Conservation (phyloP, 805 yeast genomes). For the Jamesozyma rosinii region DNA sequence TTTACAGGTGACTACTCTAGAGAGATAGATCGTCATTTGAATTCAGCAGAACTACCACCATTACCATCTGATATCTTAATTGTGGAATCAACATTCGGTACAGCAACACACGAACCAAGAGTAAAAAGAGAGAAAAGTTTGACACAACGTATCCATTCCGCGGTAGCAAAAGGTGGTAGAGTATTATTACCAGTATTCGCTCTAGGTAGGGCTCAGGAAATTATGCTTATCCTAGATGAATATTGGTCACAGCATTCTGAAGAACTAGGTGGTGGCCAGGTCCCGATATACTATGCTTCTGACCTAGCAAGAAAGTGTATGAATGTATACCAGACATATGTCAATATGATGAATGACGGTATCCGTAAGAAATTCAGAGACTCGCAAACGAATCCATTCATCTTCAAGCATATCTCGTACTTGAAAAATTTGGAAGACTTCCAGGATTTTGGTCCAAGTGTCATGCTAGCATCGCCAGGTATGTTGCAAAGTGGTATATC, state of each 20-base stretch:
- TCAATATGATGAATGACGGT: slow-evolving; percentile 93
- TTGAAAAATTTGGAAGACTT: slow-evolving; percentile 72
- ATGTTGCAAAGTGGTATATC: slow-evolving; percentile 96
- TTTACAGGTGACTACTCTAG: slow-evolving; percentile 97
- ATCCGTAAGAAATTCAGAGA: slow-evolving; percentile 69
- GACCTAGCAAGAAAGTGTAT: slow-evolving; percentile 89
- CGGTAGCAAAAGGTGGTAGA: slow-evolving; percentile 81
- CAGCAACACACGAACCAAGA: slow-evolving; percentile 92
- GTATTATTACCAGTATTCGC: slow-evolving; percentile 92
- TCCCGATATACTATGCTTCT: slow-evolving; percentile 85
- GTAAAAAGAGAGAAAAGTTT: slow-evolving; percentile 73
- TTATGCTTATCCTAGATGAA: slow-evolving; percentile 81
- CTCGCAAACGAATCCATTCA: slow-evolving; percentile 80
- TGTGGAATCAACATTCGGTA: slow-evolving; percentile 94
- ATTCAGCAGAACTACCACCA: slow-evolving; percentile 90
- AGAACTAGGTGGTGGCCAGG: slow-evolving; percentile 48
- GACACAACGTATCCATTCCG: slow-evolving; percentile 73
- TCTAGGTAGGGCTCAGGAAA: slow-evolving; percentile 92
- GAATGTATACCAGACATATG: slow-evolving; percentile 94
- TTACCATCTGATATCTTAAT: slow-evolving; percentile 78
- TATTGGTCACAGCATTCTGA: slow-evolving; percentile 86
- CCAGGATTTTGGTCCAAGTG: slow-evolving; percentile 92
- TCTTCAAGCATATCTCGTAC: slow-evolving; percentile 75
- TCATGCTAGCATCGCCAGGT: slow-evolving; percentile 94
- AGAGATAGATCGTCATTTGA: slow-evolving; percentile 90